A percentile compares a stretch with the other conserved stretches of the same genome.
phyloP scores from a whole-genome alignment of 179 eudicot genomes.

The Silene noctiflora region DNA sequence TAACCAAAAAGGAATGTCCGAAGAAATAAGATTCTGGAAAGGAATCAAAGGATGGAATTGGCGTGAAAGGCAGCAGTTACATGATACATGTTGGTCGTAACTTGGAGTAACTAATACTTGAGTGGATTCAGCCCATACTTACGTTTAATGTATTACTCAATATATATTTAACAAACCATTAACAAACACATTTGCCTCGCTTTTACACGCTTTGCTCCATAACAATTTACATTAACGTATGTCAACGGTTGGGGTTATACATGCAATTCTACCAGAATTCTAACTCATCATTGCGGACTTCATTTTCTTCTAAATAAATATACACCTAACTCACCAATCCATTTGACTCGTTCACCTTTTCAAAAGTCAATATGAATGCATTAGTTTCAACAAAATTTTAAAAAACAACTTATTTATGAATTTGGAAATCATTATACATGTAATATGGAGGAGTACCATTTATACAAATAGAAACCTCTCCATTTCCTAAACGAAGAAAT shows the following conservation, averaged over 20 bases:
- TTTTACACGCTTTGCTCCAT: not conserved
- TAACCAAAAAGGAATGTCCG: conserved; percentile 6
- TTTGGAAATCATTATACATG: too few species aligned
- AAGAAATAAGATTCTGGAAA: not conserved
- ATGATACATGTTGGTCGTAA: not conserved
- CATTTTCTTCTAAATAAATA: not conserved
- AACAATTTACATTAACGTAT: not conserved
- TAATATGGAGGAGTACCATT: too few species aligned
- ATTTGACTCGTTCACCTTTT: not conserved
- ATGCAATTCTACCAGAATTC: not conserved
- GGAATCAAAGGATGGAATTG: not conserved
- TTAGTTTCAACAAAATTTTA: too few species aligned
- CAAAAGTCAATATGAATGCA: not conserved
- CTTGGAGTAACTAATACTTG: conserved; percentile 15
- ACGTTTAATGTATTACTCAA: not conserved
- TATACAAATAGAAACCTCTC: too few species aligned
- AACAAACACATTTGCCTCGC: not conserved
- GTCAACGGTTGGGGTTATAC: not conserved
- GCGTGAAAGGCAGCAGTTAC: not conserved
- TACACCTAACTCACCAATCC: not conserved
- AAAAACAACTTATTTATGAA: too few species aligned
- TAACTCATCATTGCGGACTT: not conserved
- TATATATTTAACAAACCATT: not conserved
- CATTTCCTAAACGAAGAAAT: too few species aligned
- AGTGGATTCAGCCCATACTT: conserved; percentile 21